Percentiles rank a stretch among this genome's conserved stretches.
These are phyloP conservation scores for Daldinia bambusicola DNA, from an alignment of 495 filamentous ascomycete species.

Conservation along the genomic window DNA sequence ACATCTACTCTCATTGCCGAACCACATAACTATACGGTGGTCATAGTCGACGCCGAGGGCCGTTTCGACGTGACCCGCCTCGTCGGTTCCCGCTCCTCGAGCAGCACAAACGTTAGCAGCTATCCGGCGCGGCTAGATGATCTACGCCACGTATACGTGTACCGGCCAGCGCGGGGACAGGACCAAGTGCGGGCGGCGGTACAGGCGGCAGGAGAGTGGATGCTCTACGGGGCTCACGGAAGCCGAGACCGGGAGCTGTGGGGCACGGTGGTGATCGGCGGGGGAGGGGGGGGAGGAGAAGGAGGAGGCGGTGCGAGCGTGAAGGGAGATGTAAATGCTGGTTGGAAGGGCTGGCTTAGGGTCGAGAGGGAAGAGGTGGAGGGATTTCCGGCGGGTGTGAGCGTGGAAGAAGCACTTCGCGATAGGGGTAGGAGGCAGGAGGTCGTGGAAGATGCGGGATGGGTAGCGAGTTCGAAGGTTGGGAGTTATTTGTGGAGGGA, in stretches of 20 bases:
- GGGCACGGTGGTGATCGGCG: constrained; percentile 60
- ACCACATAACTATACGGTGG: constrained; percentile 65
- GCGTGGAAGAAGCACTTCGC: constrained; percentile 63
- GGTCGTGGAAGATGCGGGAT: constrained; percentile 51
- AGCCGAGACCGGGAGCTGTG: constrained; percentile 61
- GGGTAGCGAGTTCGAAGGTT: constrained; percentile 48
- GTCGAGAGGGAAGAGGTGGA: constrained; percentile 56
- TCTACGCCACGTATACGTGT: constrained; percentile 56
- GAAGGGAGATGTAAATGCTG: constrained; percentile 49
- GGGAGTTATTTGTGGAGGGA: constrained; percentile 46
- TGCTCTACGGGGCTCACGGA: constrained; percentile 58
- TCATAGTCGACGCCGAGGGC: constrained; percentile 75
- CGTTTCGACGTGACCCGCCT: constrained; percentile 73
- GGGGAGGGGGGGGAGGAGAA: constrained; percentile 5
- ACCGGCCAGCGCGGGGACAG: constrained; percentile 45
- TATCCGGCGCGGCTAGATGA: constrained; percentile 40
- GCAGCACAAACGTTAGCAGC: constrained; percentile 16
- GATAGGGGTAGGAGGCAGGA: constrained; percentile 60
- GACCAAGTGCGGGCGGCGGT: constrained; percentile 46
- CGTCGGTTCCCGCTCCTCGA: constrained; percentile 12
- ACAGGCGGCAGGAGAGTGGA: constrained; percentile 54
- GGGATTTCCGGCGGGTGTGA: constrained; percentile 64
- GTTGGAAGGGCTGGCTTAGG: constrained; percentile 61
- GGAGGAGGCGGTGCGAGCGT: constrained; percentile 30
- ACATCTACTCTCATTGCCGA: constrained; percentile 67